Evolutionary conservation across 352 stramenopile genomes (phyloP).

Genomic region (Saprolegnia parasitica): DNA sequence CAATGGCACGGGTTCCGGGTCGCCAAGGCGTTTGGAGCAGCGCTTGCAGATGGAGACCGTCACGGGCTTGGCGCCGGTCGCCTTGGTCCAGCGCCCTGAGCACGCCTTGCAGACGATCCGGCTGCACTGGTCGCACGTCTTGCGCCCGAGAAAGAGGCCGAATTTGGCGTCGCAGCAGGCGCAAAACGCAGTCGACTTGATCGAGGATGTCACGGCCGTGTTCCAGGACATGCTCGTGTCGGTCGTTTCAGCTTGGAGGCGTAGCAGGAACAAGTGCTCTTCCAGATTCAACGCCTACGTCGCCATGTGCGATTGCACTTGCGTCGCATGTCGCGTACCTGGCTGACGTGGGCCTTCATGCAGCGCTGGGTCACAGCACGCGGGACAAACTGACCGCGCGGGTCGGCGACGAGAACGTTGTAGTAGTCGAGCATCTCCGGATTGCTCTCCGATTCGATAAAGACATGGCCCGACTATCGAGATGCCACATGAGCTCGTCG

Average conservation of each 20-base stretch:
- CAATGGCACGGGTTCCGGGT: neutral
- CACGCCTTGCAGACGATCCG: constrained; percentile 26
- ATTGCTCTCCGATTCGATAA: constrained; percentile 10
- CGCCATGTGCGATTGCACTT: neutral
- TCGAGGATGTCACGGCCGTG: neutral
- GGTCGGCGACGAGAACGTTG: constrained; percentile 12
- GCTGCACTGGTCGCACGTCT: constrained; percentile 10
- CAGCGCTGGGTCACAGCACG: neutral
- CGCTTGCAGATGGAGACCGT: neutral
- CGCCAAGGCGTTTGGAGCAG: constrained; percentile 6
- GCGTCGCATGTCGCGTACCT: no score
- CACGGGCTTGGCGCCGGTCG: neutral
- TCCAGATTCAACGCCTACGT: constrained; percentile 13
- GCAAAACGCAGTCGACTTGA: constrained; percentile 9
- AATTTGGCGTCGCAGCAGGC: constrained; percentile 15
- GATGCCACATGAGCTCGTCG: neutral
- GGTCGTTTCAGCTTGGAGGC: neutral
- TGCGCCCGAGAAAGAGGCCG: constrained; percentile 14
- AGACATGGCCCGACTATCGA: constrained; percentile 27
- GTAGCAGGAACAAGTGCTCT: constrained; percentile 17
- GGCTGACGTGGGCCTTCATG: constrained; percentile 20
- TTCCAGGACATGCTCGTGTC: neutral
- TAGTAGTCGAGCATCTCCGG: constrained; percentile 26
- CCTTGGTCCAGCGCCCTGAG: neutral
- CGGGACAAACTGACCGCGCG: neutral